Percentiles rank a stretch among this genome's conserved stretches.
Conservation (phyloP, 495 filamentous ascomycete species). For the Penicillium desertorum region DNA sequence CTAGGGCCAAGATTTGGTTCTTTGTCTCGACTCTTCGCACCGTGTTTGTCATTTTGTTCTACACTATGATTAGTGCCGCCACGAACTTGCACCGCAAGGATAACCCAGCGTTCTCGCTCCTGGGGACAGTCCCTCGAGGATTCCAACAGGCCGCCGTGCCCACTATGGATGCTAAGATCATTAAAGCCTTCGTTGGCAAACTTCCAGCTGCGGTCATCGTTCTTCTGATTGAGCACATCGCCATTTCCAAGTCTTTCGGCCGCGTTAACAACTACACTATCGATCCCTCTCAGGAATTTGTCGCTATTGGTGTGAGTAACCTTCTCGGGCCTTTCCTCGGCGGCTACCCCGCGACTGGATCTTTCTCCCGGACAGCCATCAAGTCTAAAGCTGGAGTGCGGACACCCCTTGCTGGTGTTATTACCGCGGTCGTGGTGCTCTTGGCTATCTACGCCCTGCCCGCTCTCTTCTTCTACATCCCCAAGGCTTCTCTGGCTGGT, state of each 20-base stretch:
- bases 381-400: slow-evolving; percentile 97
- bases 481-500: slow-evolving; percentile 77
- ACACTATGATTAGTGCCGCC: slow-evolving; percentile 87
- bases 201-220: slow-evolving; percentile 87
- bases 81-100: slow-evolving; percentile 62
- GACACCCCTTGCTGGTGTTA: slow-evolving; percentile 87
- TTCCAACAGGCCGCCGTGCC: slow-evolving; percentile 84
- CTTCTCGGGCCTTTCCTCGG: slow-evolving; percentile 92
- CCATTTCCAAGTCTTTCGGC: slow-evolving; percentile 98
- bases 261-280: slow-evolving; percentile 98
- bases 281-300: slow-evolving; percentile 93
- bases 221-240: slow-evolving; percentile 90
- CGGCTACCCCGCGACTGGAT: slow-evolving; percentile 91
- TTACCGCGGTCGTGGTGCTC: slow-evolving; percentile 85
- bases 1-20: slow-evolving; percentile 75
- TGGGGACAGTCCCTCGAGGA: slow-evolving; percentile 75
- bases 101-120: slow-evolving; percentile 59
- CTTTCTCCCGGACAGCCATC: slow-evolving; percentile 96
- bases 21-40: slow-evolving; percentile 87
- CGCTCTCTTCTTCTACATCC: slow-evolving; percentile 93
- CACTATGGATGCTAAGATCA: slow-evolving; percentile 59
- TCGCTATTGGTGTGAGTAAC: slow-evolving; percentile 92
- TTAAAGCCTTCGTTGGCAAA: slow-evolving; percentile 59
- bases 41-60: slow-evolving; percentile 89
- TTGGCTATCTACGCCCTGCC: slow-evolving; percentile 94